Evolutionary conservation across 257 asterid genomes (phyloP).

Genomic region (Ehretia macrophylla): DNA sequence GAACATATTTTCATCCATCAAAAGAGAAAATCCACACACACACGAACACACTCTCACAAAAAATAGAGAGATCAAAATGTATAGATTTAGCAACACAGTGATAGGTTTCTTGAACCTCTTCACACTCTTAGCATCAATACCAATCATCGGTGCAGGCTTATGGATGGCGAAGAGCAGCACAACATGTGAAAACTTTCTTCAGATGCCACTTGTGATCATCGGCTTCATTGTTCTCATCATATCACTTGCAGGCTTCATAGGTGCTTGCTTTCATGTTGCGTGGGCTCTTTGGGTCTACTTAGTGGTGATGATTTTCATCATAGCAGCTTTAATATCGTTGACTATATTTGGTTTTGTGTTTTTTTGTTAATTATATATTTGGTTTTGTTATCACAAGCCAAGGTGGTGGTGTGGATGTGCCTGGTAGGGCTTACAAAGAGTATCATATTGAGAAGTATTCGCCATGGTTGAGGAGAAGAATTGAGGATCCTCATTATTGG

Average conservation of each 20-base stretch:
- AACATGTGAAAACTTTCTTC: slow-evolving; percentile 84
- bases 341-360: slow-evolving; percentile 80
- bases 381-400: slow-evolving; percentile 82
- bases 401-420: slow-evolving; percentile 57
- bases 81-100: slow-evolving; percentile 81
- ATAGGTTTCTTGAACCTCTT: slow-evolving; percentile 88
- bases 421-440: slow-evolving; percentile 67
- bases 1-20: not conserved
- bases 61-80: slow-evolving; percentile 35
- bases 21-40: slow-evolving; percentile 1
- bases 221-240: slow-evolving; percentile 72
- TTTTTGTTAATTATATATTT: no score
- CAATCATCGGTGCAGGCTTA: slow-evolving; percentile 91
- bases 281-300: slow-evolving; percentile 91
- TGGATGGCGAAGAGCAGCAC: slow-evolving; percentile 91
- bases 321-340: slow-evolving; percentile 59
- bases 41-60: no score
- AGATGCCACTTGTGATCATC: slow-evolving; percentile 67
- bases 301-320: slow-evolving; percentile 65
- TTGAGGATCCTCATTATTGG: slow-evolving; percentile 64
- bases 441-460: slow-evolving; percentile 62
- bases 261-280: slow-evolving; percentile 87
- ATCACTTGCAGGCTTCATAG: slow-evolving; percentile 86
- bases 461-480: slow-evolving; percentile 69
- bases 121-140: slow-evolving; percentile 86